A percentile compares a stretch with the other conserved stretches of the same genome.
phyloP scores from a whole-genome alignment of 2,329 filamentous ascomycete species.

The Exophiala alcalophila region DNA sequence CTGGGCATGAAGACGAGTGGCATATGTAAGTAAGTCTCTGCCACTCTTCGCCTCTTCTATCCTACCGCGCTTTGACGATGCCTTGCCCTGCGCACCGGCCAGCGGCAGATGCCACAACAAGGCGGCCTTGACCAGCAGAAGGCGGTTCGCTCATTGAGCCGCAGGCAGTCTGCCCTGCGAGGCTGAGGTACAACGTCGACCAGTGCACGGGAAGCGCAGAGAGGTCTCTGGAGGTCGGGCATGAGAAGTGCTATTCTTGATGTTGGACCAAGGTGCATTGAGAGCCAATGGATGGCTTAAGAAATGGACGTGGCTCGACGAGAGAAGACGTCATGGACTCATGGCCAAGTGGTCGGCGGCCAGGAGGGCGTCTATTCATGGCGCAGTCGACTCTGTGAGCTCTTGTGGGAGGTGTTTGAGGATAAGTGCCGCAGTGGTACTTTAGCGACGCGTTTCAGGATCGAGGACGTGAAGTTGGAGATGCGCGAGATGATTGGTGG shows the following conservation, averaged over 20 bases:
- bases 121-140: slow-evolving; percentile 8
- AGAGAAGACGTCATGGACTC: slow-evolving; percentile 8
- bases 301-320: slow-evolving; percentile 10
- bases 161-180: background rate
- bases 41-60: background rate
- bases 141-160: slow-evolving; percentile 6
- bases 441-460: no score
- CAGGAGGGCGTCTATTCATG: slow-evolving; percentile 18
- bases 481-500: no score
- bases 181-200: slow-evolving; percentile 7
- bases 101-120: slow-evolving; percentile 25
- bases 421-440: no score
- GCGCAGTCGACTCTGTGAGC: slow-evolving; percentile 6
- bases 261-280: background rate
- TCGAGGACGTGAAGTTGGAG: no score
- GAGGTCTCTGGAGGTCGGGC: slow-evolving; percentile 5
- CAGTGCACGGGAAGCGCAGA: slow-evolving; percentile 9
- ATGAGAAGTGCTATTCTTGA: slow-evolving; percentile 13
- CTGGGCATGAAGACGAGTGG: no score
- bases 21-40: slow-evolving; percentile 24
- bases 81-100: slow-evolving; percentile 10
- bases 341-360: background rate
- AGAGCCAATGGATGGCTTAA: slow-evolving; percentile 13
- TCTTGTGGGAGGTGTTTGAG: slow-evolving; percentile 7
- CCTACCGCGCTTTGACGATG: slow-evolving; percentile 4